Evolutionary conservation across 192 early-diverging fungal genomes (phyloP).

Genomic region (Lunasporangiospora selenospora): DNA sequence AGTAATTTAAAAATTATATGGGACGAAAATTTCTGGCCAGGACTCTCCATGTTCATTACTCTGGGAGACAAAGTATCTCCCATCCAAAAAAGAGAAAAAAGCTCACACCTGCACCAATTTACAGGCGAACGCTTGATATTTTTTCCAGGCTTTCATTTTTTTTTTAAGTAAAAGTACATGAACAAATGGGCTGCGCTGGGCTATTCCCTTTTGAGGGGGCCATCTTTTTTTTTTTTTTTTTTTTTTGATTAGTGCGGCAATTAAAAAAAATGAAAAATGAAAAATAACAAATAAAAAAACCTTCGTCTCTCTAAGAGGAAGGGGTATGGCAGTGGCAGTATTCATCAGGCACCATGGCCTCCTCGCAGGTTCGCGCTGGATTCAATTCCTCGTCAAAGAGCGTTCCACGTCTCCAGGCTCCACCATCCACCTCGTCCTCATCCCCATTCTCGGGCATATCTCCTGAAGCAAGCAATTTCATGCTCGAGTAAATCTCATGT

Average conservation of each 20-base stretch:
- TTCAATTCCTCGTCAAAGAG: constrained; percentile 38
- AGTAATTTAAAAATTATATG: too few species aligned
- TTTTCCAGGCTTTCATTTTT: too few species aligned
- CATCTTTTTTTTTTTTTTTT: not conserved
- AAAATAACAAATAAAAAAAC: not conserved
- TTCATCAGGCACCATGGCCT: constrained; percentile 27
- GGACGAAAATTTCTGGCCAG: too few species aligned
- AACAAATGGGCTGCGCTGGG: too few species aligned
- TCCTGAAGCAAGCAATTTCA: constrained; percentile 40
- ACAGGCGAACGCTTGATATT: too few species aligned
- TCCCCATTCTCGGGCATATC: constrained; percentile 8
- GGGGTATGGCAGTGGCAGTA: constrained; percentile 19
- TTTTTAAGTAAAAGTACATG: too few species aligned
- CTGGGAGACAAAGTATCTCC: too few species aligned
- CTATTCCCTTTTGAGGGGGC: too few species aligned
- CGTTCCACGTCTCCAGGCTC: constrained; percentile 16
- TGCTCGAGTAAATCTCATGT: constrained; percentile 41
- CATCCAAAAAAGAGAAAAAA: not conserved
- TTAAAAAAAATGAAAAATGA: not conserved
- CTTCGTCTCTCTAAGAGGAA: not conserved
- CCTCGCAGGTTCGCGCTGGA: constrained; percentile 18
- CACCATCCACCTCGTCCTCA: constrained; percentile 27
- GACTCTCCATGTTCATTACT: too few species aligned
- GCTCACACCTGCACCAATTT: not conserved
- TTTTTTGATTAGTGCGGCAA: not conserved